Base-by-base conservation (phyloP, 2,329 filamentous ascomycete genomes). In the Fusarium continuum region DNA sequence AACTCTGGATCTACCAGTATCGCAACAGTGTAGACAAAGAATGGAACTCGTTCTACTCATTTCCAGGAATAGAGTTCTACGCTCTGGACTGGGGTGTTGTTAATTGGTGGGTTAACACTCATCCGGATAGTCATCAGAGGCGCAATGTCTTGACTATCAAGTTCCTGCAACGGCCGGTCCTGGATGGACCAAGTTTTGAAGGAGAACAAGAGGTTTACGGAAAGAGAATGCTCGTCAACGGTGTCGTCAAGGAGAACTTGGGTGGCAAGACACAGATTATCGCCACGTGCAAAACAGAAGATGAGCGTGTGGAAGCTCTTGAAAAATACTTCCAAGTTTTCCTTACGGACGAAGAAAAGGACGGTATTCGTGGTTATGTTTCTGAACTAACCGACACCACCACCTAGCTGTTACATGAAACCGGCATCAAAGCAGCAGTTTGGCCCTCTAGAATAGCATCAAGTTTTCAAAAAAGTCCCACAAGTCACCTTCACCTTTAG, bases 41-140 rank as follows among this genome's bases (percentile, higher is more conserved):
- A 3, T 93, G 88, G 85, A 79, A 83, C 25, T 77, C 84, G 0
- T 84, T 82, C 34, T 91, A 91, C 71, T 85, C 82, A 55, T 93
- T 92, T 70, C 80, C 83, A 0, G 85, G 90, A 50, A 76, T 82
- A 9, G 88, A 91, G 72, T 91, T 90, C 70, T 58, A 47, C 11
- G 47, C 61, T 7, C 40, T 62, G 6, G 67, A 91, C 73, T 90
- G 86, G 71, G 79, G 78, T 20, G 78, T 88, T 8, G 82, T 90
- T 76, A 89, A 85, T 71, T 84, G 78, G 63, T 82, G 72, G 43
- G 84, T 83, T 3, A 85, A 82, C 57, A 78, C 78, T 34, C 76
- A 75, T 50, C 73, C 77, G n/a, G 72, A 74, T 23, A 83, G 78
- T 49, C 83, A 81, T 68, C 89, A 90, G 71, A 83, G 80, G 10